Conservation (phyloP, 1,284 basidiomycete genomes). For the Sphagnurus paluster region DNA sequence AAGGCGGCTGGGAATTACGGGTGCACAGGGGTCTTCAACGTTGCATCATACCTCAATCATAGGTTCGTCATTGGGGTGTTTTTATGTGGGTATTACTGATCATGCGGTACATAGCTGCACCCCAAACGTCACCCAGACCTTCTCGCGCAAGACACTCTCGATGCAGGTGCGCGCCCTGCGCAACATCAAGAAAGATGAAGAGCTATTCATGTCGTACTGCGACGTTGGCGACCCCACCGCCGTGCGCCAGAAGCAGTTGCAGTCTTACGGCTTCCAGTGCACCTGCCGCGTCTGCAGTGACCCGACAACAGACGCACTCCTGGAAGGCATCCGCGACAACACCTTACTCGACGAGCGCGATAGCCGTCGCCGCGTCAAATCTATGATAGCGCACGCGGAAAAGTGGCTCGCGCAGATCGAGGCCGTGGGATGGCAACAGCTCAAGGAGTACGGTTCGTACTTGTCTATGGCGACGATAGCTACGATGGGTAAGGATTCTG, state of each 20-base stretch:
- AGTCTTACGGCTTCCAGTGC: conserved; percentile 5
- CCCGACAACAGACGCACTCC: neutral
- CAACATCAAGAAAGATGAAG: conserved; percentile 6
- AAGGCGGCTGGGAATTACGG: neutral
- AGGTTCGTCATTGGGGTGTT: neutral
- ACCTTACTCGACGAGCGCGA: neutral
- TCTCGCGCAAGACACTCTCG: conserved; percentile 5
- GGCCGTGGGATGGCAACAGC: neutral
- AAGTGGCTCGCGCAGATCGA: neutral
- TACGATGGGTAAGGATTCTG: neutral
- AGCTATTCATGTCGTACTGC: conserved; percentile 3
- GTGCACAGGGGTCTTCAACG: conserved; percentile 5
- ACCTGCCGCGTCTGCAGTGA: neutral
- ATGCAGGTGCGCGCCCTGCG: neutral
- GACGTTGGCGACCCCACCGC: neutral
- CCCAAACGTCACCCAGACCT: conserved; percentile 1
- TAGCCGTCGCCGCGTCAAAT: neutral
- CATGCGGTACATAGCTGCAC: neutral
- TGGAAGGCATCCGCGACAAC: neutral
- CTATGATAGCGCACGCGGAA: neutral
- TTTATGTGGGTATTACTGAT: neutral
- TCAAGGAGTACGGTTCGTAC: neutral
- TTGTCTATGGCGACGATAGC: neutral
- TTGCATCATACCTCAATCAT: conserved; percentile 10
- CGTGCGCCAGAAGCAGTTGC: conserved; percentile 3